Conservation (phyloP, 352 stramenopile genomes). For the Phytophthora vignae region DNA sequence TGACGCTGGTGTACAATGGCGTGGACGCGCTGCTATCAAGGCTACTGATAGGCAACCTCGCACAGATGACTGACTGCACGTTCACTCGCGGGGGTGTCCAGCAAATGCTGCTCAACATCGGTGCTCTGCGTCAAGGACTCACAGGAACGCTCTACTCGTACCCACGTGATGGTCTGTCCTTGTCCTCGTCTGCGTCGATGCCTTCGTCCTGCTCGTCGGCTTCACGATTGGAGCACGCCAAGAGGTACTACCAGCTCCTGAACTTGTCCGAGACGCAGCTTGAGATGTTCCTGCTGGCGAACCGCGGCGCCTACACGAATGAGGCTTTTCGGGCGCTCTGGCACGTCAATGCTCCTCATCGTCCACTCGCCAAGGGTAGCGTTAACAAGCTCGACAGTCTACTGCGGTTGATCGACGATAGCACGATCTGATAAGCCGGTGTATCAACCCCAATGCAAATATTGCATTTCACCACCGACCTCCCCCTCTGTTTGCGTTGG, state of each 20-base stretch:
- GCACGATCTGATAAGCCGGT: background rate
- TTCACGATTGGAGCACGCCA: conserved; percentile 80
- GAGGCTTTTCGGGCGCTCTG: conserved; percentile 79
- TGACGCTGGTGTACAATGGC: conserved; percentile 75
- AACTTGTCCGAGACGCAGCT: conserved; percentile 79
- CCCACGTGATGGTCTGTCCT: conserved; percentile 49
- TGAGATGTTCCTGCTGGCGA: conserved; percentile 82
- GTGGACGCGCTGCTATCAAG: conserved; percentile 71
- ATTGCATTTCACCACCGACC: background rate
- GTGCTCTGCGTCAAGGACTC: conserved; percentile 76
- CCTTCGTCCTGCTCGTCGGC: conserved; percentile 37
- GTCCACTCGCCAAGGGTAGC: conserved; percentile 74
- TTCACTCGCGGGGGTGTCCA: conserved; percentile 77
- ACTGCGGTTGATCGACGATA: conserved; percentile 49
- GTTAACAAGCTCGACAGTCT: conserved; percentile 88
- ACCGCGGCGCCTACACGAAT: conserved; percentile 64
- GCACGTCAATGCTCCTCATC: conserved; percentile 78
- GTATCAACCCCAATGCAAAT: conserved; percentile 1
- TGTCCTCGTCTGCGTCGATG: conserved; percentile 26
- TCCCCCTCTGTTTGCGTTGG: background rate
- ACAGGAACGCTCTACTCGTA: conserved; percentile 82
- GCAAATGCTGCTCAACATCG: conserved; percentile 85
- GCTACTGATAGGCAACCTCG: conserved; percentile 70
- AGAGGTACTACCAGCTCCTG: conserved; percentile 80
- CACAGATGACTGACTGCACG: conserved; percentile 68